These are phyloP conservation scores for Aspergillus nidulans DNA, from an alignment of 495 filamentous ascomycete species.

Conservation along the genomic window DNA sequence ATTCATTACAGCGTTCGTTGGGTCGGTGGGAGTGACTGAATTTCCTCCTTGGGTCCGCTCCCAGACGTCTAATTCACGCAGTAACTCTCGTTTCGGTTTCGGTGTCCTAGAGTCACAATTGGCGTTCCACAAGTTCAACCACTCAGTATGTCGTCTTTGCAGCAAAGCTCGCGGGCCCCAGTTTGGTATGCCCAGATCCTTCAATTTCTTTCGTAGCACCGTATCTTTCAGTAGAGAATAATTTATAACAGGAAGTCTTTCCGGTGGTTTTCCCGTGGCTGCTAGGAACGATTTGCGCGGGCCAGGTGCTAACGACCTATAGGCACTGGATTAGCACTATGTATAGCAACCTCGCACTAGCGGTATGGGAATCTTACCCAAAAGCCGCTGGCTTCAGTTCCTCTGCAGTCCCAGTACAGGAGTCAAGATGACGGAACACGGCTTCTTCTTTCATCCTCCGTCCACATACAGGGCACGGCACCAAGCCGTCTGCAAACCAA, in stretches of 20 bases:
- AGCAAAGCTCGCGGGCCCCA: slow-evolving; percentile 61
- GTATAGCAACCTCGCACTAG: neutral
- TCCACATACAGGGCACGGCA: slow-evolving; percentile 76
- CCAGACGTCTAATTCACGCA: slow-evolving; percentile 78
- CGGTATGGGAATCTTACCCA: slow-evolving; percentile 25
- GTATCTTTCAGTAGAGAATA: slow-evolving; percentile 78
- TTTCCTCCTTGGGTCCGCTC: slow-evolving; percentile 64
- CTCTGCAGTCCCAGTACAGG: slow-evolving; percentile 30
- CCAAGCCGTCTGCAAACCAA: slow-evolving; percentile 57
- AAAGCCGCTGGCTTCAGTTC: slow-evolving; percentile 20
- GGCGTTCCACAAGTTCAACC: slow-evolving; percentile 93
- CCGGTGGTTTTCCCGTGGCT: slow-evolving; percentile 31
- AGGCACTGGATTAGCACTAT: neutral
- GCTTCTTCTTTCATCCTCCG: slow-evolving; percentile 67
- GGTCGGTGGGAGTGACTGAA: slow-evolving; percentile 21
- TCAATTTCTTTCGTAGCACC: slow-evolving; percentile 71
- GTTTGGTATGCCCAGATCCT: slow-evolving; percentile 75
- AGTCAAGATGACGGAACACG: slow-evolving; percentile 80
- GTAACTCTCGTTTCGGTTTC: slow-evolving; percentile 62
- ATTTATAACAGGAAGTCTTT: slow-evolving; percentile 69
- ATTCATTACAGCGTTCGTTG: slow-evolving; percentile 51
- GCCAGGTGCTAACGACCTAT: slow-evolving; percentile 10
- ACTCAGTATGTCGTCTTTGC: slow-evolving; percentile 81
- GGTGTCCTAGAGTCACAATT: slow-evolving; percentile 82
- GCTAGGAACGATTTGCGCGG: slow-evolving; percentile 8